phyloP scores from a whole-genome alignment of 495 filamentous ascomycete genomes.

The Penicillium chermesinum region DNA sequence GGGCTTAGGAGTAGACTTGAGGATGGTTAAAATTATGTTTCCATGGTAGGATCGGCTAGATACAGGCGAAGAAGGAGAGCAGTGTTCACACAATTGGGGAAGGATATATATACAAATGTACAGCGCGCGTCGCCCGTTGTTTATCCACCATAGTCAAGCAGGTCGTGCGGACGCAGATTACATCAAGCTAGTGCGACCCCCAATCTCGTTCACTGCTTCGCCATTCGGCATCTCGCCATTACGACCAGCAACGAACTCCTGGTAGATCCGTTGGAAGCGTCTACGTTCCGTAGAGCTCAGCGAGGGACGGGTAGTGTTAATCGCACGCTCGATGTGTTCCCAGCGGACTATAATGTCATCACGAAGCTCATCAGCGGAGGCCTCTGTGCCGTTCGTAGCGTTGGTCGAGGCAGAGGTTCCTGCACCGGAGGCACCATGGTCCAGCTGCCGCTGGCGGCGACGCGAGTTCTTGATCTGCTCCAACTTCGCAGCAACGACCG shows the following conservation, averaged over 20 bases:
- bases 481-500: slow-evolving; percentile 68
- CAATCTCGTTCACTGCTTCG: slow-evolving; percentile 83
- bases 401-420: slow-evolving; percentile 14
- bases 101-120: slow-evolving; percentile 3
- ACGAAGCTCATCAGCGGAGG: slow-evolving; percentile 33
- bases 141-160: not conserved
- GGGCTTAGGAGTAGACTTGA: too few relatives aligned
- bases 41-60: not conserved
- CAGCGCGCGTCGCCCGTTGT: not conserved
- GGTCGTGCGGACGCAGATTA: slow-evolving; percentile 33
- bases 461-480: slow-evolving; percentile 64
- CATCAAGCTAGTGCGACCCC: slow-evolving; percentile 90
- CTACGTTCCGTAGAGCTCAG: slow-evolving; percentile 69
- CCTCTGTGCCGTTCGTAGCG: slow-evolving; percentile 23
- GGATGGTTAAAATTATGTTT: not conserved
- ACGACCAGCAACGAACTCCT: slow-evolving; percentile 83
- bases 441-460: slow-evolving; percentile 52
- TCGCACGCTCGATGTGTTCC: slow-evolving; percentile 74
- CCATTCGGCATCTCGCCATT: slow-evolving; percentile 94
- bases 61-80: not conserved
- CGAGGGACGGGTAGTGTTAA: slow-evolving; percentile 75
- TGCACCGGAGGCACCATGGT: slow-evolving; percentile 34
- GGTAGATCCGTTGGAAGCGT: slow-evolving; percentile 74
- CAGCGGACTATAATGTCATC: slow-evolving; percentile 79
- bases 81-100: slow-evolving; percentile 3